Percentiles rank a stretch among this genome's conserved stretches.
Evolutionary conservation across 139 green algal genomes (phyloP).

Genomic region (Tetraselmis striata): DNA sequence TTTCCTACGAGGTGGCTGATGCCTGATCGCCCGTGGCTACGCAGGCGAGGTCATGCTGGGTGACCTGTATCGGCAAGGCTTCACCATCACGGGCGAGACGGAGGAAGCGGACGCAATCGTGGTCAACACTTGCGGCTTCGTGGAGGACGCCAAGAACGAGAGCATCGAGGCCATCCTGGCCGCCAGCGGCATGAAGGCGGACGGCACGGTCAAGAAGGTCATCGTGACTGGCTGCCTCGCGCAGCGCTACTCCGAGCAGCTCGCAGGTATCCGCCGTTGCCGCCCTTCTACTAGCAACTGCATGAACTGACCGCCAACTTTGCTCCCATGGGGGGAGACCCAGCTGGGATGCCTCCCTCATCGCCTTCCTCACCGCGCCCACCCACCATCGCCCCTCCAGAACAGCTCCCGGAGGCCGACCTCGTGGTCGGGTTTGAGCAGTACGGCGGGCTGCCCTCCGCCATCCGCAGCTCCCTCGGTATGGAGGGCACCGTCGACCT

Average conservation of each 20-base stretch:
- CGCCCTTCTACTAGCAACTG: no score
- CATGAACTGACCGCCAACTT: no score
- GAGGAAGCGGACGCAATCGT: slow-evolving; percentile 71
- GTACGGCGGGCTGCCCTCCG: slow-evolving; percentile 50
- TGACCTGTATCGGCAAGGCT: slow-evolving; percentile 63
- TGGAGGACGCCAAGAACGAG: slow-evolving; percentile 85
- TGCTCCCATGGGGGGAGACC: no score
- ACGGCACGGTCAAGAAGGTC: slow-evolving; percentile 52
- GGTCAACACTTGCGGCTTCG: slow-evolving; percentile 85
- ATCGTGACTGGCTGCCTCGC: slow-evolving; percentile 86
- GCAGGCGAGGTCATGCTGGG: slow-evolving; percentile 85
- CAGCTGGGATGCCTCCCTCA: no score
- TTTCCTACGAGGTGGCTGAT: no score
- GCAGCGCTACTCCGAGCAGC: slow-evolving; percentile 71
- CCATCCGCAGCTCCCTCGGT: slow-evolving; percentile 38
- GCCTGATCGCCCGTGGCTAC: no score
- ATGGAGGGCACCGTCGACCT: slow-evolving; percentile 24
- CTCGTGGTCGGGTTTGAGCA: slow-evolving; percentile 74
- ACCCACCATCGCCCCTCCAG: no score
- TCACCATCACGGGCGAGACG: slow-evolving; percentile 56
- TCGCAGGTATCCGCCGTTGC: no score
- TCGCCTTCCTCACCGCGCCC: no score
- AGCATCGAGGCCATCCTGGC: slow-evolving; percentile 70
- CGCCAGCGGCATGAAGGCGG: slow-evolving; percentile 56
- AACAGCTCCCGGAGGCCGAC: slow-evolving; percentile 77